Base-by-base conservation (phyloP, 2,329 filamentous ascomycete species). In the Plectosphaerella cucumerina region DNA sequence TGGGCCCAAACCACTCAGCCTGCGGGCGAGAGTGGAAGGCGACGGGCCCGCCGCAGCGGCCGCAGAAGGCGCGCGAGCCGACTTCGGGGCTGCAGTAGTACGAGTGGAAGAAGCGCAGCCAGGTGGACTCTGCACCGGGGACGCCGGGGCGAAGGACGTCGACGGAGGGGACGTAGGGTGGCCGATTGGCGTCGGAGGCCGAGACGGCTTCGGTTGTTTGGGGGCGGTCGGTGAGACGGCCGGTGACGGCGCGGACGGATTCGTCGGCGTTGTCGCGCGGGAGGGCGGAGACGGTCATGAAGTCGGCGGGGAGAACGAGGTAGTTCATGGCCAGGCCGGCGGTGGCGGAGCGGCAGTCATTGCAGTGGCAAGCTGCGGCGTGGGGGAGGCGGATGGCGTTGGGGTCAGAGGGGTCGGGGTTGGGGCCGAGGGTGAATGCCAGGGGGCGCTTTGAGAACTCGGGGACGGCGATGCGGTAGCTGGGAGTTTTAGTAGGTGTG, bases 41-140 rank as follows among this genome's bases (percentile, higher is more conserved):
- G 15, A 50, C 23, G 33, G 48, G 48, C 8, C 41, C 37, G 26
- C 62, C 60, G 44, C 60, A 64, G 9, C 62, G 60, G 0, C 56
- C 56, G 18, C 62, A 64, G 45, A 64, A 64, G 41, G 52, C 55
- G 11, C 62, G 60, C 0, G 62, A 61, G 35, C 39, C 42, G 21
- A n/a, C 31, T 1, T 47, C 49, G 4, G 44, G 33, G 18, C 52
- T 48, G 35, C 58, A 58, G n/a, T 50, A 47, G 2, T n/a, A 33
- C 33, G 54, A 54, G 44, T 62, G 61, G 43, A 56, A 63, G 55
- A 60, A 64, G n/a, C 60, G 54, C 12, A 63, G 39, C 56, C 58
- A 62, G 6, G 55, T 57, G 37, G 50, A 47, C 35, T 44, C 52
- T 39, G 55, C 49, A 1, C 47, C 46, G 34, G 22, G 12, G 31